Base-by-base conservation (phyloP, 1,284 basidiomycete species). In the Boletellus sp. region DNA sequence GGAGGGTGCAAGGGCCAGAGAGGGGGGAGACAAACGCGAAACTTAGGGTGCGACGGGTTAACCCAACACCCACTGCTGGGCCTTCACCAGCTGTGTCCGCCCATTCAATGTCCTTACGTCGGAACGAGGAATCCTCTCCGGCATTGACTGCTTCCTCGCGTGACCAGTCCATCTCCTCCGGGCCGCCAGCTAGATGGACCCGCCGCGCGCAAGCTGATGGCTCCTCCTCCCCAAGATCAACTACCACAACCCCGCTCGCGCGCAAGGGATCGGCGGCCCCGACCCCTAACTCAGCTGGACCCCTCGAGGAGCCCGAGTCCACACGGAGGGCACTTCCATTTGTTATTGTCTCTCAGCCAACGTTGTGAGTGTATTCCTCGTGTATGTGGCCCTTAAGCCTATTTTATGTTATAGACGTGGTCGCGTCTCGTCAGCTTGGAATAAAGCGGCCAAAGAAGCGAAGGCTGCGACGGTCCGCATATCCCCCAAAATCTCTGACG, bases 391-490 rank as follows among this genome's bases (percentile, higher is more conserved):
- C 2, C 36, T 36, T 44, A 10, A 45, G 23, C 27, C 52, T 54
- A 25, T 41, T 36, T 16, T 19, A 14, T 38, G 10, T 39, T n/a
- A 21, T 14, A 68, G 67, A 32, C 64, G 67, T 35, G 46, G 53
- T 7, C 48, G 57, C 25, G 55, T 77, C 19, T 61, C 70, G 29
- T 53, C 57, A 4, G 44, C 63, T 35, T 82, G 79, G 79, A 69
- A 69, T 26, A 54, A 50, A 21, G 53, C 61, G 10, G 73, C 75
- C 13, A 52, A 47, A 38, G 55, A 57, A 13, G 58, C 54, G 5
- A 59, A 60, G 19, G 78, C 79, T 7, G 76, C 73, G 4, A 43
- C 61, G 1, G 67, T 84, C 8, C 67, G 58, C 1, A 69, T 84
- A 48, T 64, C 71, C 13, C 77, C 77, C 39, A 66, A 72, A 2